phyloP scores from a whole-genome alignment of 208 protist genomes.

The Acanthamoeba divionensis region DNA sequence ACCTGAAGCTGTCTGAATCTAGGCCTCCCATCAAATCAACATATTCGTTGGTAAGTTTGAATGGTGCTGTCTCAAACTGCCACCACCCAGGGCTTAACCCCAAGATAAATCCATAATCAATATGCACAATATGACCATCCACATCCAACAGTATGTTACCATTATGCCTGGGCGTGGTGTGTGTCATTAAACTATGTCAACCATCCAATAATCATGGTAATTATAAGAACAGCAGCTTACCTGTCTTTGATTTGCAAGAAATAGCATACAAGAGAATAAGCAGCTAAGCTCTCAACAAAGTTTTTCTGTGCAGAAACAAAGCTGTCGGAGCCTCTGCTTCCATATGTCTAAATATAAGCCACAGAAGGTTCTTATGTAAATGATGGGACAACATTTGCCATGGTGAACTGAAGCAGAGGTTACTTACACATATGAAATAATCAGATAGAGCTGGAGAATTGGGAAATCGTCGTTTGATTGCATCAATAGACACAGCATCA shows the following conservation, averaged over 20 bases:
- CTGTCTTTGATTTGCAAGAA: constrained; percentile 41
- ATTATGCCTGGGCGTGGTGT: constrained; percentile 53
- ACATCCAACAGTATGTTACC: constrained; percentile 69
- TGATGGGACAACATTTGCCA: background rate
- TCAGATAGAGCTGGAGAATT: background rate
- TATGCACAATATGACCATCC: constrained; percentile 65
- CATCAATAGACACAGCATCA: constrained; percentile 45
- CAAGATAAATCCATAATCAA: constrained; percentile 74
- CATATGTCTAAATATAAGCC: constrained; percentile 18
- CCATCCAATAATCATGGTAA: background rate
- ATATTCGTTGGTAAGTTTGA: constrained; percentile 55
- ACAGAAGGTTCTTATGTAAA: background rate
- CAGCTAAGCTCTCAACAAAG: constrained; percentile 56
- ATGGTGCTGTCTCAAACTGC: constrained; percentile 53
- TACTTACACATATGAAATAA: constrained; percentile 26
- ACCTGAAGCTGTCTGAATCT: constrained; percentile 49
- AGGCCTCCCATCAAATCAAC: constrained; percentile 41
- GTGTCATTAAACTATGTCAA: background rate
- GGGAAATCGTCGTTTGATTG: constrained; percentile 42
- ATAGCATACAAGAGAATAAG: constrained; percentile 49
- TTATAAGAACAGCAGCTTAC: background rate
- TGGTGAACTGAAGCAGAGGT: background rate
- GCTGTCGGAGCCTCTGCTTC: background rate
- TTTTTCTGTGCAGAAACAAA: constrained; percentile 38
- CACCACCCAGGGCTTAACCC: constrained; percentile 8